Evolutionary conservation across 2,329 filamentous ascomycete genomes (phyloP), one percentile per base, ranked within the genome.

Genomic region (Fusarium sp.): DNA sequence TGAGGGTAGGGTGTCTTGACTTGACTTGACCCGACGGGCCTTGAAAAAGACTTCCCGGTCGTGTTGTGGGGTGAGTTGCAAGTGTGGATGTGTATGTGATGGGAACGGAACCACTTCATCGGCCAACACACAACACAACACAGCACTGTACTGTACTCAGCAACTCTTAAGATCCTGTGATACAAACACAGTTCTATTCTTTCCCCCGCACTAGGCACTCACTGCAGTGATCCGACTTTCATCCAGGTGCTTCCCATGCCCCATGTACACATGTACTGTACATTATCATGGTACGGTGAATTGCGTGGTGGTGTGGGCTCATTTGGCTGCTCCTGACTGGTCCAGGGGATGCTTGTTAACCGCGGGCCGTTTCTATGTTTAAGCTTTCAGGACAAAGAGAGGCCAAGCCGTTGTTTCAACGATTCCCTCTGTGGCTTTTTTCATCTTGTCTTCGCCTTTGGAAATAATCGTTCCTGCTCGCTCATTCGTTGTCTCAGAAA

Each of bases 351-450:
- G 60, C 48, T 44, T 62, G 62, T 46, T 48, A 27, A 42, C 40
- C 59, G 45, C 70, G 69, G 70, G 57, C 66, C 70, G 69, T 52
- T 52, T 41, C 61, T 55, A 57, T 32, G 27, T 27, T 14, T 35
- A 10, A 44, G 23, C 69, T 70, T 55, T 70, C 46, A 59, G 56
- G 60, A 67, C 52, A 71, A 63, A 73, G 56, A 60, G 52, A 53
- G 45, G 30, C 33, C 30, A 70, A 58, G 60, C 72, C 64, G 69
- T 68, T 75, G 73, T 76, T 76, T 76, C 73, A 75, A 68, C 53
- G 53, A 38, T 46, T 48, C 57, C 59, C 55, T 65, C 67, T 62
- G 60, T 62, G 49, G 65, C 52, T 40, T 46, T 64, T 42, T 56
- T 74, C 67, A 55, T 60, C 55, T 60, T 32, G 55, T 61, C 38